phyloP scores from a whole-genome alignment of 116 monocot species.

The Dioscorea cayenensis region DNA sequence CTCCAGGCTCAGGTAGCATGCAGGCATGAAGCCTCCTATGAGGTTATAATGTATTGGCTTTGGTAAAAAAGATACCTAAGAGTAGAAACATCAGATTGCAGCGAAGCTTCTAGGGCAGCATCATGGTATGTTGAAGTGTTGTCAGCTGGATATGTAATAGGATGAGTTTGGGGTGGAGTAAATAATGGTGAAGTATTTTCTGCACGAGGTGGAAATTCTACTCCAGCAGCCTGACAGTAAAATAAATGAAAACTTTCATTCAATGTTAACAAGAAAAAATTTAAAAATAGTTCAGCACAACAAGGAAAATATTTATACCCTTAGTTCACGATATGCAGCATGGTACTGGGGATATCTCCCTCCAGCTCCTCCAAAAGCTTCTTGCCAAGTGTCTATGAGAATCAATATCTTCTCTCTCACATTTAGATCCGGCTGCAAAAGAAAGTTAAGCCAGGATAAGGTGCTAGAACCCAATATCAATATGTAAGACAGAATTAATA shows the following conservation, averaged over 20 bases:
- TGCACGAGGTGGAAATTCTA: slow-evolving; percentile 83
- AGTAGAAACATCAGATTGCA: slow-evolving; percentile 67
- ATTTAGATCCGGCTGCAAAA: slow-evolving; percentile 71
- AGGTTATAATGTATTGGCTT: not conserved
- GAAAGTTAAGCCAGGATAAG: slow-evolving; percentile 1
- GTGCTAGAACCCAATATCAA: not conserved
- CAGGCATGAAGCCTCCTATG: too few relatives aligned
- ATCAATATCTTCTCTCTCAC: slow-evolving; percentile 91
- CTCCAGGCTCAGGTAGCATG: too few relatives aligned
- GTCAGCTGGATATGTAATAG: slow-evolving; percentile 30
- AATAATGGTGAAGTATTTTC: slow-evolving; percentile 71
- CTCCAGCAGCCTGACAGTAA: slow-evolving; percentile 55
- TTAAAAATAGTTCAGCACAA: too few relatives aligned
- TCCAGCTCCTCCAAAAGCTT: slow-evolving; percentile 81
- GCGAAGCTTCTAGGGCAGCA: slow-evolving; percentile 73
- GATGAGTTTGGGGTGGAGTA: slow-evolving; percentile 81
- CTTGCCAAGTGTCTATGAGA: slow-evolving; percentile 96
- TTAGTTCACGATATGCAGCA: slow-evolving; percentile 80
- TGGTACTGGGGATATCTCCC: slow-evolving; percentile 86
- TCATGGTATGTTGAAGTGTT: slow-evolving; percentile 38
- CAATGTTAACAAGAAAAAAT: too few relatives aligned
- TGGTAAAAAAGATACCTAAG: slow-evolving; percentile 40
- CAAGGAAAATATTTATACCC: slow-evolving; percentile 32
- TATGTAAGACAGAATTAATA: not conserved
- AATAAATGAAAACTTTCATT: not conserved